These are phyloP conservation scores for Neonectria hederae DNA, from an alignment of 2,329 filamentous ascomycete genomes.

Conservation along the genomic window DNA sequence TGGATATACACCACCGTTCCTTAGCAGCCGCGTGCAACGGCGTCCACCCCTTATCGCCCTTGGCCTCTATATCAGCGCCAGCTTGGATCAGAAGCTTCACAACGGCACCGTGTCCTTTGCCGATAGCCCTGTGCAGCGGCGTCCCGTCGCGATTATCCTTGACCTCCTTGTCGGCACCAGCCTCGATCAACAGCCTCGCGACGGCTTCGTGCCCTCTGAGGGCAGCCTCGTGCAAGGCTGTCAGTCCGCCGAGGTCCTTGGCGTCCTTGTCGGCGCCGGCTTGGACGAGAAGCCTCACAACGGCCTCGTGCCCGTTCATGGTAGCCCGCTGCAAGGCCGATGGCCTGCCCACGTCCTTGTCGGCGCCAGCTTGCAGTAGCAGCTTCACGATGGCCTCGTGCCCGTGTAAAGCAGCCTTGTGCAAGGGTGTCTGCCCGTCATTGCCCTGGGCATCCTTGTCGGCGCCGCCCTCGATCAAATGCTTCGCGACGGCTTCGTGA, in stretches of 20 bases:
- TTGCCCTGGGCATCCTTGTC: background rate
- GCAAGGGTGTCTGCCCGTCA: background rate
- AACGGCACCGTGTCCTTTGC: too few relatives aligned
- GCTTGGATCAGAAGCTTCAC: background rate
- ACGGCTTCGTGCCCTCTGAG: background rate
- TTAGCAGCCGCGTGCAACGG: background rate
- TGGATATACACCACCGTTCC: background rate
- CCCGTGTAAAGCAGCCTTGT: background rate
- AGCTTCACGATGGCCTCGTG: background rate
- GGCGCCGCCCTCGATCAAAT: background rate
- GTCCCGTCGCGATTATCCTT: background rate
- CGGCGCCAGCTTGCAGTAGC: too few relatives aligned
- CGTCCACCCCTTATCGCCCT: background rate
- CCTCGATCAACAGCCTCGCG: background rate
- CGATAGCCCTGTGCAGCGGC: background rate
- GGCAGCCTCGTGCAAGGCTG: background rate
- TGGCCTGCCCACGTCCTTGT: too few relatives aligned
- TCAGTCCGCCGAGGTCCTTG: background rate
- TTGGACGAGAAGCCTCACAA: too few relatives aligned
- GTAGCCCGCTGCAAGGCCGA: background rate
- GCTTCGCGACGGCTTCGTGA: background rate
- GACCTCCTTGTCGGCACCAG: background rate
- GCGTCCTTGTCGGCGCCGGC: background rate
- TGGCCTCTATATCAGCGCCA: background rate
- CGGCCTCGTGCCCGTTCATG: background rate